These are phyloP conservation scores for Colletotrichum musae DNA, from an alignment of 2,329 filamentous ascomycete genomes.

Conservation along the genomic window DNA sequence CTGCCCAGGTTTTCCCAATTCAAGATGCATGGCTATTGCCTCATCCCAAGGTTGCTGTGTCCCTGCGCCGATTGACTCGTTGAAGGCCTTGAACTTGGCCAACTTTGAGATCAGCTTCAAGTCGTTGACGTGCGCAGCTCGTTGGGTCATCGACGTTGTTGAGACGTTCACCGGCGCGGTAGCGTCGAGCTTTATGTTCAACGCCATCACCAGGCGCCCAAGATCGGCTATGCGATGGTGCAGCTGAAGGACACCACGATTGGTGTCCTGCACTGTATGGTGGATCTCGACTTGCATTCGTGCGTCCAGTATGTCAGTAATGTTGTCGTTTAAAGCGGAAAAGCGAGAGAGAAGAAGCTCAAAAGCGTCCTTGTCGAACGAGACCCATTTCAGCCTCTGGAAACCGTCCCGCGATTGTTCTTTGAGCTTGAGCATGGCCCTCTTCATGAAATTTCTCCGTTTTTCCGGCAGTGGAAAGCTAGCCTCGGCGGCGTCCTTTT, in stretches of 20 bases:
- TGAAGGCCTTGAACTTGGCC: slow-evolving; percentile 67
- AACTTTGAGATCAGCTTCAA: slow-evolving; percentile 59
- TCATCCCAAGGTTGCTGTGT: slow-evolving; percentile 51
- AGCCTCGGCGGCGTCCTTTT: slow-evolving; percentile 60
- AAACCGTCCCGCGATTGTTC: slow-evolving; percentile 53
- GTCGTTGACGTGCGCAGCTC: slow-evolving; percentile 56
- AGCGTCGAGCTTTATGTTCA: slow-evolving; percentile 59
- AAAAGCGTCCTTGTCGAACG: slow-evolving; percentile 62
- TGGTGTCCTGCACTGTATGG: slow-evolving; percentile 63
- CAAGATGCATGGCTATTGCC: slow-evolving; percentile 54
- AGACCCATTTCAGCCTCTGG: slow-evolving; percentile 59
- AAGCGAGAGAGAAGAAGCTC: slow-evolving; percentile 61
- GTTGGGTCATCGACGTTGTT: slow-evolving; percentile 52
- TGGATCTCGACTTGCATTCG: slow-evolving; percentile 63
- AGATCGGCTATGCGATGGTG: slow-evolving; percentile 63
- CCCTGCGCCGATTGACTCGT: slow-evolving; percentile 57
- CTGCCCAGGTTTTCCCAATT: slow-evolving; percentile 53
- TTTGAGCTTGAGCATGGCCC: slow-evolving; percentile 57
- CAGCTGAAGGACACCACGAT: slow-evolving; percentile 61
- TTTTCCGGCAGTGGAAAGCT: slow-evolving; percentile 60
- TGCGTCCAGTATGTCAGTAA: slow-evolving; percentile 63
- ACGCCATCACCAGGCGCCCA: slow-evolving; percentile 60
- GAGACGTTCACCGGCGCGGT: slow-evolving; percentile 44
- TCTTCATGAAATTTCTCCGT: slow-evolving; percentile 60
- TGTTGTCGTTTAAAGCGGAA: slow-evolving; percentile 61